phyloP scores from a whole-genome alignment of 2,329 filamentous ascomycete genomes.

The Ophiostoma ulmi region DNA sequence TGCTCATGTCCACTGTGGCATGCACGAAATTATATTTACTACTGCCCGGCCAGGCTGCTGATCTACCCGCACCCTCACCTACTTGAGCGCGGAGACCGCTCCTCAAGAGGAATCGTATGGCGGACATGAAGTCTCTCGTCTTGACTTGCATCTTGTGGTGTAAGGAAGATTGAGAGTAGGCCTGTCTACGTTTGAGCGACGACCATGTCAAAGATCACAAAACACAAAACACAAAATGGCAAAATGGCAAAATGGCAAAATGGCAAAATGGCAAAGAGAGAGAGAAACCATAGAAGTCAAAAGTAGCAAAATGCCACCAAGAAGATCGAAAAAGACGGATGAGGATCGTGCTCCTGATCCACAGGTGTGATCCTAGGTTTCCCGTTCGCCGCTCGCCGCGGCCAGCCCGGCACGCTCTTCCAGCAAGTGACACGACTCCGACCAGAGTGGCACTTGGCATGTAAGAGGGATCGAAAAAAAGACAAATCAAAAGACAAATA shows the following conservation, averaged over 20 bases:
- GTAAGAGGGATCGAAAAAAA: conserved; percentile 5
- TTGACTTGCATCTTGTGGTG: neutral
- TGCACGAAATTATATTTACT: neutral
- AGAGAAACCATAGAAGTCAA: neutral
- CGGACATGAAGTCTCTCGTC: neutral
- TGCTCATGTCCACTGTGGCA: neutral
- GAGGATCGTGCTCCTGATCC: conserved; percentile 2
- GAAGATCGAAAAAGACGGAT: neutral
- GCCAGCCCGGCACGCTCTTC: neutral
- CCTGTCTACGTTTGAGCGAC: neutral
- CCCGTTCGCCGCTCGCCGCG: neutral
- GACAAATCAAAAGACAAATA: neutral
- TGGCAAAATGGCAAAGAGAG: neutral
- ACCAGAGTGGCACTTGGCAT: neutral
- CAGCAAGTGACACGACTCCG: neutral
- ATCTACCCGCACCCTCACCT: neutral
- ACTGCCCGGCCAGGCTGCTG: conserved; percentile 3
- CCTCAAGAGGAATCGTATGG: conserved; percentile 6
- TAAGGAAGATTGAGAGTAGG: neutral
- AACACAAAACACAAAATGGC: neutral
- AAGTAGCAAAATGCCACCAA: neutral
- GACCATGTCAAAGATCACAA: neutral
- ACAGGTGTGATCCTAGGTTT: neutral
- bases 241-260: neutral
- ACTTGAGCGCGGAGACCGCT: neutral